Evolutionary conservation across 2,329 filamentous ascomycete species (phyloP).

Genomic region (Coleophoma crateriformis): DNA sequence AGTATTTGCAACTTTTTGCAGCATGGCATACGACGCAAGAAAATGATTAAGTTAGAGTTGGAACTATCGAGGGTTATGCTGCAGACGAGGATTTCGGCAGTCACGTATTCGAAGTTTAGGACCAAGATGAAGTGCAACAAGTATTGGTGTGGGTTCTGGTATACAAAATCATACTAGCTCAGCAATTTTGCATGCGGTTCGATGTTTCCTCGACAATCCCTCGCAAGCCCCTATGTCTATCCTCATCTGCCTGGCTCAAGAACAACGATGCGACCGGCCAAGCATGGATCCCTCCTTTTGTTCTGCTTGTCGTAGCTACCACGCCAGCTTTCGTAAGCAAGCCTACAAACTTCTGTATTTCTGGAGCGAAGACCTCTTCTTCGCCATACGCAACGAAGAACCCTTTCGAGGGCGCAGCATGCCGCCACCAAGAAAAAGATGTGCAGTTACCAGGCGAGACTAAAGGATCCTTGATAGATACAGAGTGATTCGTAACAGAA

Average conservation of each 20-base stretch:
- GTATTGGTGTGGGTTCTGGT: too few relatives aligned
- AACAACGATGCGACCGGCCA: conserved; percentile 71
- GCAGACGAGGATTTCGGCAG: too few relatives aligned
- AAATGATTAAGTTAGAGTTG: too few relatives aligned
- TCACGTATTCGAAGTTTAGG: too few relatives aligned
- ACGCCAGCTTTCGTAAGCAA: conserved; percentile 48
- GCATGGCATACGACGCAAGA: too few relatives aligned
- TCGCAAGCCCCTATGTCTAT: conserved; percentile 46
- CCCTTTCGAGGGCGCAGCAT: conserved; percentile 60
- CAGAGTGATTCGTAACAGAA: conserved; percentile 4
- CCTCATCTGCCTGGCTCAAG: conserved; percentile 38
- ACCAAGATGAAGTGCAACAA: too few relatives aligned
- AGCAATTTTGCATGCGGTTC: conserved; percentile 7
- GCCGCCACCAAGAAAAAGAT: conserved; percentile 60
- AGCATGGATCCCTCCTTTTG: conserved; percentile 59
- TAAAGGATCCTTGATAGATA: conserved; percentile 44
- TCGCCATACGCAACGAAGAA: conserved; percentile 68
- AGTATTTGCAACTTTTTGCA: too few relatives aligned
- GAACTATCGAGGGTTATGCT: too few relatives aligned
- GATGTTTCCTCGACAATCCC: conserved; percentile 28
- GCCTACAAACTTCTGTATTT: conserved; percentile 56
- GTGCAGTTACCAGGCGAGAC: conserved; percentile 69
- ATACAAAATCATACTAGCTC: too few relatives aligned
- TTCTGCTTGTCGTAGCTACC: conserved; percentile 48
- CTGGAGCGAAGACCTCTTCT: conserved; percentile 72